Conservation (phyloP, 2,329 filamentous ascomycete genomes). For the Xylaria sp. region DNA sequence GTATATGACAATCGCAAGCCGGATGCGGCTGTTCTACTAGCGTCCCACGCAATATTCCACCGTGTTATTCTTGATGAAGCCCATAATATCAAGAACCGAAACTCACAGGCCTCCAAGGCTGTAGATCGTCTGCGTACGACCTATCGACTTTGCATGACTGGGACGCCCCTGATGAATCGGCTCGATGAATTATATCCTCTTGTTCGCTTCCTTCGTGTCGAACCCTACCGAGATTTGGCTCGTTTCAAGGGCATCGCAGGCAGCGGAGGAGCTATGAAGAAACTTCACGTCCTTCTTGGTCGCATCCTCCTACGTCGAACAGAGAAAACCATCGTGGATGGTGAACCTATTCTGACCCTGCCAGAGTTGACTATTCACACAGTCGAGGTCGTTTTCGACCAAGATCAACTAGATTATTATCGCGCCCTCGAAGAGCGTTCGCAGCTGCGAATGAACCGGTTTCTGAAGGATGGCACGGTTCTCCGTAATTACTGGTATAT, state of each 20-base stretch:
- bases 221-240: slow-evolving; percentile 74
- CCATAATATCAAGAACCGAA: slow-evolving; percentile 83
- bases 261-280: slow-evolving; percentile 68
- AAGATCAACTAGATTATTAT: slow-evolving; percentile 75
- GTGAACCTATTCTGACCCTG: slow-evolving; percentile 77
- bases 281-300: slow-evolving; percentile 80
- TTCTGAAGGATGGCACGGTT: slow-evolving; percentile 53
- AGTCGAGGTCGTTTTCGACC: slow-evolving; percentile 70
- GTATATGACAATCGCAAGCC: slow-evolving; percentile 55
- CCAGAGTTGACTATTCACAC: slow-evolving; percentile 72
- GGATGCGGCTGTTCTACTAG: slow-evolving; percentile 62
- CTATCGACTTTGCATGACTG: slow-evolving; percentile 80
- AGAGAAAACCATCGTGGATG: slow-evolving; percentile 82
- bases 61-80: slow-evolving; percentile 84
- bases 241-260: slow-evolving; percentile 67
- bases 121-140: slow-evolving; percentile 67
- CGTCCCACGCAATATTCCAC: slow-evolving; percentile 66
- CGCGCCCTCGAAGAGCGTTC: slow-evolving; percentile 58
- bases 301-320: slow-evolving; percentile 85
- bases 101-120: slow-evolving; percentile 69
- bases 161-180: slow-evolving; percentile 90
- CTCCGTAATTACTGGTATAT: slow-evolving; percentile 81
- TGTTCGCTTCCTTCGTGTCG: slow-evolving; percentile 80
- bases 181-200: slow-evolving; percentile 82
- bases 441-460: slow-evolving; percentile 44